phyloP scores from a whole-genome alignment of 495 filamentous ascomycete genomes.

The Talaromyces borbonicus region DNA sequence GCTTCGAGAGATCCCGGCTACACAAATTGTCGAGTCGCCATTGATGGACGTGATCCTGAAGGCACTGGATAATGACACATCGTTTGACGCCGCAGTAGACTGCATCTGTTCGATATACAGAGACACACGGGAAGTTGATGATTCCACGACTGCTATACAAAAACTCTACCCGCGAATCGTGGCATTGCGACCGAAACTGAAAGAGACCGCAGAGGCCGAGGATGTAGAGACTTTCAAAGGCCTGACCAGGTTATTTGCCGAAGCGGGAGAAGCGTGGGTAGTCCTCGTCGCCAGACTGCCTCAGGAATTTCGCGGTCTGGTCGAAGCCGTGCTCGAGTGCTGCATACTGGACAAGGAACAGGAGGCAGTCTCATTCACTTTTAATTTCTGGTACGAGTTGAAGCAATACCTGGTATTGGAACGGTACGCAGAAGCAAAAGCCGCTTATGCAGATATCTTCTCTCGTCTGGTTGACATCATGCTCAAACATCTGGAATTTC shows the following conservation, averaged over 20 bases:
- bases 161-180: conserved; percentile 77
- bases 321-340: conserved; percentile 85
- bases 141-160: conserved; percentile 71
- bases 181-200: conserved; percentile 68
- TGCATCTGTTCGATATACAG: conserved; percentile 84
- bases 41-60: conserved; percentile 72
- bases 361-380: conserved; percentile 84
- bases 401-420: conserved; percentile 93
- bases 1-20: conserved; percentile 81
- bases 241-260: conserved; percentile 78
- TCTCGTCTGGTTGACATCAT: conserved; percentile 86
- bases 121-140: conserved; percentile 83
- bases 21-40: conserved; percentile 73
- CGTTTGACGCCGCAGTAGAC: conserved; percentile 86
- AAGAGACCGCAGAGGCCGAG: conserved; percentile 61
- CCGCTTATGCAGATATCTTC: conserved; percentile 67
- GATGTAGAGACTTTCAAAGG: conserved; percentile 85
- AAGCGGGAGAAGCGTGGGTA: conserved; percentile 91
- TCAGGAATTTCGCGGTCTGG: conserved; percentile 68
- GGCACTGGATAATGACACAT: conserved; percentile 60
- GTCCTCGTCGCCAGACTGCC: conserved; percentile 80
- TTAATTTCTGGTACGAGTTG: conserved; percentile 96
- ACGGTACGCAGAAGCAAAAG: conserved; percentile 71
- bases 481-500: conserved; percentile 84
- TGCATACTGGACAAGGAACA: conserved; percentile 75